Conservation (phyloP, 2,329 filamentous ascomycete species). For the Fusarium sp. region DNA sequence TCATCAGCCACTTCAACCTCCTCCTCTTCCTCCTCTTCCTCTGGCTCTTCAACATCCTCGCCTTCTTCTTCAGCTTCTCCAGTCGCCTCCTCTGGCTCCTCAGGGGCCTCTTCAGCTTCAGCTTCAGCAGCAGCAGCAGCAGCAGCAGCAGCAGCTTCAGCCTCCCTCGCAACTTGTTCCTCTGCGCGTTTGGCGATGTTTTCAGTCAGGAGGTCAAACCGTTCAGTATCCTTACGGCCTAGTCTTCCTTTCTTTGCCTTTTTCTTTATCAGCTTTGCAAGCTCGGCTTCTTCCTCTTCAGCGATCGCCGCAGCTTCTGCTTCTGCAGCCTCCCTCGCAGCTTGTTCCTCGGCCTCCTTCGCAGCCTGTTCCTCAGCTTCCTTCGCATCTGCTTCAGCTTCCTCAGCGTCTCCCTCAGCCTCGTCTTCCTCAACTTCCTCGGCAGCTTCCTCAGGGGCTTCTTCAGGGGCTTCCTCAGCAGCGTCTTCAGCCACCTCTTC, state of each 20-base stretch:
- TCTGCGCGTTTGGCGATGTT: conserved; percentile 8
- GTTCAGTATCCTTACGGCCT: conserved; percentile 37
- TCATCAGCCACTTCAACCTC: conserved; percentile 35
- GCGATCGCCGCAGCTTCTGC: conserved; percentile 25
- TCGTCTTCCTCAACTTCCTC: conserved; percentile 32
- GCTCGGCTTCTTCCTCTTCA: conserved; percentile 55
- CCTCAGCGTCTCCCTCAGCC: conserved; percentile 25
- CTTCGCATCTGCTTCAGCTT: background rate
- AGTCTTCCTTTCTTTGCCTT: conserved; percentile 49
- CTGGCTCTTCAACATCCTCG: conserved; percentile 34
- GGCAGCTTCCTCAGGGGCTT: conserved; percentile 19
- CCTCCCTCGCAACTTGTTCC: conserved; percentile 4
- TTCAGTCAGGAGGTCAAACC: conserved; percentile 20
- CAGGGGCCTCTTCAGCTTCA: conserved; percentile 28
- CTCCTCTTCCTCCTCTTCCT: conserved; percentile 44
- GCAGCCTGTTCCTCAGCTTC: background rate
- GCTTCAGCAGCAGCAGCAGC: conserved; percentile 36
- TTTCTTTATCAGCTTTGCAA: conserved; percentile 51
- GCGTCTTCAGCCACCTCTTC: conserved; percentile 32
- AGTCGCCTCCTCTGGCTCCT: conserved; percentile 25
- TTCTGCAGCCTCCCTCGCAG: conserved; percentile 4
- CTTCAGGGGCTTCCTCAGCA: conserved; percentile 27
- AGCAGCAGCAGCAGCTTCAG: conserved; percentile 26
- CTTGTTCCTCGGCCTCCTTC: conserved; percentile 6
- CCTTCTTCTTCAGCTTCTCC: conserved; percentile 41